phyloP scores from a whole-genome alignment of 768 basidiomycete species.

The Pilatotrama ljubarskyi region DNA sequence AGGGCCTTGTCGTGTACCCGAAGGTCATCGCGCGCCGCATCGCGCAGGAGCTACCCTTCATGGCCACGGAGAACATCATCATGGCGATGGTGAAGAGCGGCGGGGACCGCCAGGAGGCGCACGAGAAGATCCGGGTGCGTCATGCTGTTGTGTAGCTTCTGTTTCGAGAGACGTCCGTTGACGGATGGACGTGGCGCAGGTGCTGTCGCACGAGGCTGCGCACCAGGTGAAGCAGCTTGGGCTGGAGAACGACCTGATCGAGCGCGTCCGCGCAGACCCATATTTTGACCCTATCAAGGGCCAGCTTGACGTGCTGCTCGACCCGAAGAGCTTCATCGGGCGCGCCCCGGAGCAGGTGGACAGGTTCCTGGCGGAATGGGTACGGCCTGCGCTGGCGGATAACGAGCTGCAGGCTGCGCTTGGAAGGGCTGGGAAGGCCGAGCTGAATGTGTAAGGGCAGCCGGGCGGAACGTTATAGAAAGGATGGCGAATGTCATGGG shows the following conservation, averaged over 20 bases:
- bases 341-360: constrained; percentile 96
- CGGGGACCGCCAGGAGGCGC: constrained; percentile 94
- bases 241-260: constrained; percentile 93
- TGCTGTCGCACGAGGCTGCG: constrained; percentile 92
- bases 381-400: constrained; percentile 74
- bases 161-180: constrained; percentile 38
- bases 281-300: constrained; percentile 89
- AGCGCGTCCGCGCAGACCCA: constrained; percentile 72
- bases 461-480: background rate
- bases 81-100: constrained; percentile 97
- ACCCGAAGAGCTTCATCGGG: constrained; percentile 89
- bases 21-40: constrained; percentile 92
- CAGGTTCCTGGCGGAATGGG: constrained; percentile 83
- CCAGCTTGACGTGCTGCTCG: constrained; percentile 75
- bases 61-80: constrained; percentile 99
- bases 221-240: constrained; percentile 94
- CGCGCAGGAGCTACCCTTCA: constrained; percentile 94
- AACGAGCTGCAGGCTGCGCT: constrained; percentile 56
- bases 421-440: constrained; percentile 53
- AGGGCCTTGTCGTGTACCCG: constrained; percentile 99
- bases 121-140: constrained; percentile 88
- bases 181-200: constrained; percentile 38
- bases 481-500: background rate
- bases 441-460: constrained; percentile 51
- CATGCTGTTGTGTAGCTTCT: constrained; percentile 41